These are phyloP conservation scores for Plectosphaerella cucumerina DNA, from an alignment of 2,329 filamentous ascomycete species.

Conservation along the genomic window DNA sequence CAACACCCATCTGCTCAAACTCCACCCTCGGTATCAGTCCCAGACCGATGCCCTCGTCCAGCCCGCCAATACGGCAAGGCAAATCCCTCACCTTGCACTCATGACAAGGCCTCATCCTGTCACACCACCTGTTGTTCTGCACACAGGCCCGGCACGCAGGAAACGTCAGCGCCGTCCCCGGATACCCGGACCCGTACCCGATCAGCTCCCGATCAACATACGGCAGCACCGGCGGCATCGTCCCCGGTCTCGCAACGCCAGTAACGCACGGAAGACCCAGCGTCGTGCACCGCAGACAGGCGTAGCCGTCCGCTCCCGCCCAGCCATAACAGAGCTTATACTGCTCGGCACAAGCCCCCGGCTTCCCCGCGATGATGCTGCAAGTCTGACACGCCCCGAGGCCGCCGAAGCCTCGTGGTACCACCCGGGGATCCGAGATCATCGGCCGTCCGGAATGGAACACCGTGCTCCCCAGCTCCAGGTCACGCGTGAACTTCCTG, in stretches of 20 bases:
- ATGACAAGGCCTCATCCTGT: constrained; percentile 32
- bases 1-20: background rate
- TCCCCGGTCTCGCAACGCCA: background rate
- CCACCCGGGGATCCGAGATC: no score
- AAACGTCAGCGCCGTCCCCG: background rate
- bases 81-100: constrained; percentile 17
- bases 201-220: constrained; percentile 6
- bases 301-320: background rate
- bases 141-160: constrained; percentile 5
- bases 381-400: no score
- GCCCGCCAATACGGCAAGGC: background rate
- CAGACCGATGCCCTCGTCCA: background rate
- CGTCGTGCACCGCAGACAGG: constrained; percentile 9
- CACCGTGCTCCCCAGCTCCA: no score
- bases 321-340: background rate
- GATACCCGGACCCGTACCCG: constrained; percentile 3
- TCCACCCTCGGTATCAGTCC: background rate
- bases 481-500: no score
- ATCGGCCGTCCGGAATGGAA: no score
- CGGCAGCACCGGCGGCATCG: background rate
- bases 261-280: constrained; percentile 11
- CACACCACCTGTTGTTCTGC: constrained; percentile 17
- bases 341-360: no score
- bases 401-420: no score
- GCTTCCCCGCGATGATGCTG: no score